phyloP scores from a whole-genome alignment of 257 asterid species.

The Rubia yunnanensis region DNA sequence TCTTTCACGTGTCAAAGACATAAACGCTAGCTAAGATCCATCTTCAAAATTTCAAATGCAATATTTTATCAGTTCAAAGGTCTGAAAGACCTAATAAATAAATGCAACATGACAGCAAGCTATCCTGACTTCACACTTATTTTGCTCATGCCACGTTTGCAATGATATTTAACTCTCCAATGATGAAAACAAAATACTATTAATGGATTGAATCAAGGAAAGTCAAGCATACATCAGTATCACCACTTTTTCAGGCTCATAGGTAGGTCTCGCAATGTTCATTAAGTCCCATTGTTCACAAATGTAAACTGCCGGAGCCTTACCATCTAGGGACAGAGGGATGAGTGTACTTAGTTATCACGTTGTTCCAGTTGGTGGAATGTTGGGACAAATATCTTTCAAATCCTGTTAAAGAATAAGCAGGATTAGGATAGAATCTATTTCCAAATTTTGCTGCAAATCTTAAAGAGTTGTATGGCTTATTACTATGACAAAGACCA shows the following conservation, averaged over 20 bases:
- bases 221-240: background rate
- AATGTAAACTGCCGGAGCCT: background rate
- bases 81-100: background rate
- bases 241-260: background rate
- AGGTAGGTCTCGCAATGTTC: background rate
- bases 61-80: background rate
- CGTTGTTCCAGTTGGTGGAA: background rate
- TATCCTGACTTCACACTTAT: background rate
- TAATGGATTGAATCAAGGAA: background rate
- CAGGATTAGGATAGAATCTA: background rate
- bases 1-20: background rate
- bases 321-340: background rate
- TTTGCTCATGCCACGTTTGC: background rate
- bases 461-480: background rate
- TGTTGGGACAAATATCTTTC: background rate
- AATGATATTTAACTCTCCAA: background rate
- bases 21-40: background rate
- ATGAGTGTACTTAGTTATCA: background rate
- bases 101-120: background rate
- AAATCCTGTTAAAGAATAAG: background rate
- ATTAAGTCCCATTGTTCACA: background rate
- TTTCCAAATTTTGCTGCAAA: background rate
- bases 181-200: background rate
- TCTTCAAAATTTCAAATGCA: background rate
- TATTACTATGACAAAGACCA: background rate